These are phyloP conservation scores for Lentinula novae-zelandiae DNA, from an alignment of 1,284 basidiomycete species.

Conservation along the genomic window DNA sequence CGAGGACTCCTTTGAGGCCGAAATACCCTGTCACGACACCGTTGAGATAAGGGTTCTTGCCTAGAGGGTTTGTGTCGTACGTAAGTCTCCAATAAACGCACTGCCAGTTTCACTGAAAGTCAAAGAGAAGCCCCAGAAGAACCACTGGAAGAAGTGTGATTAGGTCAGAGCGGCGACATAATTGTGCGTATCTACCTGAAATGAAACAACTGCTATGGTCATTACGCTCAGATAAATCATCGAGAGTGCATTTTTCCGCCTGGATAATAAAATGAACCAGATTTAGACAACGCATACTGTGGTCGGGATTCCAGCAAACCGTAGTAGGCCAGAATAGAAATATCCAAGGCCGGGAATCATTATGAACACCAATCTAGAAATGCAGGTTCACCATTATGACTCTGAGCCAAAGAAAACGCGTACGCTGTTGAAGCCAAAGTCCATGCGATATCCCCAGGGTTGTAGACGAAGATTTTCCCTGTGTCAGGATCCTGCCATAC, in stretches of 20 bases:
- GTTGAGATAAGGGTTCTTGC: slow-evolving; percentile 25
- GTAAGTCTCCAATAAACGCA: slow-evolving; percentile 60
- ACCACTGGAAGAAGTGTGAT: slow-evolving; percentile 45
- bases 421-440: slow-evolving; percentile 65
- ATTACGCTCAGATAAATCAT: slow-evolving; percentile 89
- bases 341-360: slow-evolving; percentile 91
- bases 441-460: slow-evolving; percentile 82
- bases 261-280: slow-evolving; percentile 66
- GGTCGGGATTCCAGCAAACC: not conserved
- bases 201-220: slow-evolving; percentile 70
- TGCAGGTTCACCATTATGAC: not conserved
- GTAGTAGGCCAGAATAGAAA: slow-evolving; percentile 81
- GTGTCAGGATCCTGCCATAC: slow-evolving; percentile 14
- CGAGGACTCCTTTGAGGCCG: slow-evolving; percentile 78
- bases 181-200: slow-evolving; percentile 48
- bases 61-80: slow-evolving; percentile 38
- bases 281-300: not conserved
- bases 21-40: slow-evolving; percentile 57
- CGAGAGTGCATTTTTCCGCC: slow-evolving; percentile 89
- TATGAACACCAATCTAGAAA: slow-evolving; percentile 86
- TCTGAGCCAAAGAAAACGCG: slow-evolving; percentile 47
- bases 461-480: slow-evolving; percentile 46
- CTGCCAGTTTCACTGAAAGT: slow-evolving; percentile 65
- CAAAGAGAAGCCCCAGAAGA: slow-evolving; percentile 75
- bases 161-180: slow-evolving; percentile 14